Base-by-base conservation (phyloP, 2,329 filamentous ascomycete species). In the Diaporthe humulicola region DNA sequence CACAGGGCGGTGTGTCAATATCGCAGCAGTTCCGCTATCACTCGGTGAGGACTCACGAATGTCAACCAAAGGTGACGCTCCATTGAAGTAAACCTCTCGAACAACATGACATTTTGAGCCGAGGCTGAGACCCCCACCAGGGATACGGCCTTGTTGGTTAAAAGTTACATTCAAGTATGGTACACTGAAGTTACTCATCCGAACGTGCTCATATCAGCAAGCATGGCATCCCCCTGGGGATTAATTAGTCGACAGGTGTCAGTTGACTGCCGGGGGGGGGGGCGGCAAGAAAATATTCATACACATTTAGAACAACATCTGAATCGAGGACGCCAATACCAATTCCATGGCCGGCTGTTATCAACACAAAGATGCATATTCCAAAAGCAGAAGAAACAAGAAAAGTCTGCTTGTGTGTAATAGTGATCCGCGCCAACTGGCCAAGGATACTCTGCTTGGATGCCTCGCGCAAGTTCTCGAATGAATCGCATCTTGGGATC, bases 21-120 rank as follows among this genome's bases (percentile, higher is more conserved):
- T n/a, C n/a, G 48, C 42, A 60, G 70, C 48, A 48, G 70, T 56
- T 15, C 45, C 70, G 17, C 36, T 52, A 7, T 45, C 22, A 2
- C 38, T 19, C 15, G 66, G 25, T 19, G 28, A 45, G 57, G 66
- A 73, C 33, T 73, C 70, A n/a, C 66, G 70, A 9, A 73, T 64
- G 33, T 73, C 70, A 25, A 60, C 42, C 2, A 45, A 45, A 8
- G 70, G 50, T 15, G 60, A 64, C 2, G 28, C n/a, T 6, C 57
- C 57, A 9, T 42, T 50, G 58, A 50, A 54, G 12, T n/a, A 58
- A 22, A 73, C 28, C 2, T 45, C 61, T 17, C 48, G 45, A n/a
- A 73, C 57, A 9, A 73, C 25, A 9, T 66, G 25, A 19, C 56
- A 66, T 9, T 66, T 19, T 28, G 58, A 60, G 8, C 40, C 57